Evolutionary conservation across 192 early-diverging fungal species (phyloP).

Genomic region (Dissophora ornata): DNA sequence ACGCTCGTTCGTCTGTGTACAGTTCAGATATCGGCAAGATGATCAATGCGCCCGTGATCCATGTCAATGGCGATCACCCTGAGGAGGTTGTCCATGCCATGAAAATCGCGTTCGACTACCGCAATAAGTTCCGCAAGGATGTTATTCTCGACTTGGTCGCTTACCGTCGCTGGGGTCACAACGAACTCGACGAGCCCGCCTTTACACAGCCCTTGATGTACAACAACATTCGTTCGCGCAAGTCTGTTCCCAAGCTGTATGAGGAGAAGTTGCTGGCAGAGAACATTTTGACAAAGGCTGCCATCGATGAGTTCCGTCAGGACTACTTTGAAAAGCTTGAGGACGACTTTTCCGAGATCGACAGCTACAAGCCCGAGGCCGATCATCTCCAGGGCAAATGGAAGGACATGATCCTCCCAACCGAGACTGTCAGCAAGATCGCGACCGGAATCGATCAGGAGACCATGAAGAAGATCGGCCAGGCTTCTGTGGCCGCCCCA

Average conservation of each 20-base stretch:
- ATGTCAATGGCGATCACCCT: slow-evolving; percentile 96
- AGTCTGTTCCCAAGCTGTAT: slow-evolving; percentile 87
- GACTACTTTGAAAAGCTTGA: slow-evolving; percentile 72
- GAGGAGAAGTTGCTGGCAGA: slow-evolving; percentile 80
- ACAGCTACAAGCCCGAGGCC: slow-evolving; percentile 66
- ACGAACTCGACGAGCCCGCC: slow-evolving; percentile 97
- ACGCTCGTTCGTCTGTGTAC: slow-evolving; percentile 92
- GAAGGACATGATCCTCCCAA: slow-evolving; percentile 77
- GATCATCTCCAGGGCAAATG: slow-evolving; percentile 84
- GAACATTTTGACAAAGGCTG: slow-evolving; percentile 55
- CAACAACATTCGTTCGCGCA: slow-evolving; percentile 86
- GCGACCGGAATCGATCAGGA: slow-evolving; percentile 65
- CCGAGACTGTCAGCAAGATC: slow-evolving; percentile 58
- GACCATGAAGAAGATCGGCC: slow-evolving; percentile 75
- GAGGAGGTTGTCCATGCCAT: slow-evolving; percentile 92
- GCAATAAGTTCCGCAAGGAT: slow-evolving; percentile 94
- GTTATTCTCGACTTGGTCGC: slow-evolving; percentile 95
- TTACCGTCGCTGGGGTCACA: slow-evolving; percentile 98
- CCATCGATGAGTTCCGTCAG: slow-evolving; percentile 66
- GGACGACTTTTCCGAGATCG: slow-evolving; percentile 67
- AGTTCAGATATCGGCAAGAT: slow-evolving; percentile 96
- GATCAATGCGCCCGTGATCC: slow-evolving; percentile 94
- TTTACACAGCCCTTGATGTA: slow-evolving; percentile 99
- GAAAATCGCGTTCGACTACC: slow-evolving; percentile 88
- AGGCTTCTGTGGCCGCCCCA: slow-evolving; percentile 79